A percentile compares a stretch with the other conserved stretches of the same genome.
Evolutionary conservation across 2,329 filamentous ascomycete genomes (phyloP).

Genomic region (Aspergillus caelatus): DNA sequence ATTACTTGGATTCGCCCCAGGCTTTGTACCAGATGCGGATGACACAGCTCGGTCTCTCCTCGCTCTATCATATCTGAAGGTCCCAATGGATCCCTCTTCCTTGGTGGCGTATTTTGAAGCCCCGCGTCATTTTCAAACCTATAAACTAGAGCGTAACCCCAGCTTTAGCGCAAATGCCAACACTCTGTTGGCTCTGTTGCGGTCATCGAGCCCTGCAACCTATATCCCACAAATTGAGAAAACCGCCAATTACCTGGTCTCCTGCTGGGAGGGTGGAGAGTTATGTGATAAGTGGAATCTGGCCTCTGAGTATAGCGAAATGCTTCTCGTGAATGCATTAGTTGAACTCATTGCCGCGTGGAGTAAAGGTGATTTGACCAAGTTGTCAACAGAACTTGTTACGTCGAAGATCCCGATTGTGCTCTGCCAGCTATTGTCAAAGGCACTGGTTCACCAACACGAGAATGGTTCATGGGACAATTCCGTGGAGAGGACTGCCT

Average conservation of each 20-base stretch:
- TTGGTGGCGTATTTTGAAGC: conserved; percentile 30
- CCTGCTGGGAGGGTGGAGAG: too few relatives aligned
- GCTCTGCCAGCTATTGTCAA: too few relatives aligned
- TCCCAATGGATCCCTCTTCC: conserved; percentile 5
- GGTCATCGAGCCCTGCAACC: conserved; percentile 17
- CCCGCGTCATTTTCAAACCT: conserved; percentile 35
- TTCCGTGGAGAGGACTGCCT: conserved; percentile 24
- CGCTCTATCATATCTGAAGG: conserved; percentile 15
- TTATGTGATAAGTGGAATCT: conserved; percentile 20
- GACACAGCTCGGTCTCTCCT: conserved; percentile 29
- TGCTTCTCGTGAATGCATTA: conserved; percentile 25
- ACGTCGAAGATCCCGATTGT: too few relatives aligned
- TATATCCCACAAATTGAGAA: conserved; percentile 31
- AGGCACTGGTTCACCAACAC: too few relatives aligned
- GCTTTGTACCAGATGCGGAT: conserved; percentile 28
- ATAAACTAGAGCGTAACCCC: conserved; percentile 31
- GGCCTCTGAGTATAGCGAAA: conserved; percentile 2
- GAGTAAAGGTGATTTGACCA: not conserved
- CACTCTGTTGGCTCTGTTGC: conserved; percentile 34
- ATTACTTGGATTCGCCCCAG: not conserved
- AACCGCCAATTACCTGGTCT: not conserved
- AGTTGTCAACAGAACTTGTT: too few relatives aligned
- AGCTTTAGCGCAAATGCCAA: conserved; percentile 42
- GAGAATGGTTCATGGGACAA: conserved; percentile 4
- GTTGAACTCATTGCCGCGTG: conserved; percentile 10